Base-by-base conservation (phyloP, 78 protist genomes). In the Anaeramoeba flamelloides region DNA sequence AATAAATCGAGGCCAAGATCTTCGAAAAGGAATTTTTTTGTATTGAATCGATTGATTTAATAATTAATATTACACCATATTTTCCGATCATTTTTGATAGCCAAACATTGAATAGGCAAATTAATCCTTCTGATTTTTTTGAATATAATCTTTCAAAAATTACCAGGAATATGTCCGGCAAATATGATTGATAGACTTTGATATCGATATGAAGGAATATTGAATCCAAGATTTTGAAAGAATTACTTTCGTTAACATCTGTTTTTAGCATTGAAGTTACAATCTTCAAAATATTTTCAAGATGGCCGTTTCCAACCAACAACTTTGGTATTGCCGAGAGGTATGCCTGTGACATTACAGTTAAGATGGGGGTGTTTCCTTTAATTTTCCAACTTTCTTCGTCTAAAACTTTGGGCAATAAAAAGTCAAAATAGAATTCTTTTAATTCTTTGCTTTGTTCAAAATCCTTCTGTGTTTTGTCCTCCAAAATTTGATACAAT, bases 221-320 rank as follows among this genome's bases (percentile, higher is more conserved):
- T 8, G 88, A 4, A 34, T 77, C 3, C 40, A 87, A 77, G n/a
- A 87, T 36, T 32, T 1, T 30, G 36, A 87, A 85, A 74, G 85
- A 86, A 22, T 84, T 33, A 40, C 77, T 82, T 75, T 86, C 89
- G 77, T 76, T 34, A 30, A 81, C 39, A 75, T 76, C 1, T 31
- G 39, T 0, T n/a, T 77, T 75, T 69, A 86, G n/a, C 0, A 88
- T 84, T 82, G 80, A 86, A 39, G 82, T 88, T 74, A 87, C 82
- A 40, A 88, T 77, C n/a, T 86, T 87, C n/a, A 88, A 78, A 37
- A 87, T n/a, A 64, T 4, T 1, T n/a, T 41, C 36, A 4, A 88
- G 33, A 41, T 8, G 2, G 32, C 2, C 80, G 3, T 31, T 32
- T 26, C 65, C 69, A 0, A 84, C 39, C n/a, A 39, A 0, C 26